These are phyloP conservation scores for Coelastrella sp. DNA, from an alignment of 139 green algal species.

Conservation along the genomic window DNA sequence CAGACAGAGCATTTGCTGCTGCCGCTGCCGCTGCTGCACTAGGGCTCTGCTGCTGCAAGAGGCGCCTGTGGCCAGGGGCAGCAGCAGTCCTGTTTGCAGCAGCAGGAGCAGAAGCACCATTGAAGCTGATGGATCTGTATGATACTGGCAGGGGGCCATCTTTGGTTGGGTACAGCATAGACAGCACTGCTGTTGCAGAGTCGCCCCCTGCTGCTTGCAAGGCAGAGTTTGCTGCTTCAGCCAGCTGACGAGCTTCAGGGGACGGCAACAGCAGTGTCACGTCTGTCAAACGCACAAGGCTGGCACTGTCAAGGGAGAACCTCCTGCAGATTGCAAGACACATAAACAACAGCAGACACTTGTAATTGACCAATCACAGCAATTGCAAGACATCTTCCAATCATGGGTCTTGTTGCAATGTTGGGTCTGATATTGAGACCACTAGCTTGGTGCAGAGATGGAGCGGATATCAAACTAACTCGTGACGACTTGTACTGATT, in stretches of 20 bases:
- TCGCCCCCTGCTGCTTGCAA: not conserved
- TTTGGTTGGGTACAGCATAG: not conserved
- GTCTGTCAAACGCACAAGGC: not conserved
- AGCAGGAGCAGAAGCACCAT: not conserved
- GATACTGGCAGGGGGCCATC: not conserved
- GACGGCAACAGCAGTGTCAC: not conserved
- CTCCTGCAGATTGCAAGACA: no score
- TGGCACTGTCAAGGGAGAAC: no score
- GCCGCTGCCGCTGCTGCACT: conserved; percentile 7
- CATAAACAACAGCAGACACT: not conserved
- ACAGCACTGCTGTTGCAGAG: not conserved
- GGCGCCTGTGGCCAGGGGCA: not conserved
- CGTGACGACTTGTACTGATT: no score
- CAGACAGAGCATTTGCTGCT: not conserved
- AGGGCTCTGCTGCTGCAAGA: not conserved
- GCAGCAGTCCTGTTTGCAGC: not conserved
- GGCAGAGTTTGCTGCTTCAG: not conserved
- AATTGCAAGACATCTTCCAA: no score
- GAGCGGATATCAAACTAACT: no score
- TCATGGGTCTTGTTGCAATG: no score
- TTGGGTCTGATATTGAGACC: no score
- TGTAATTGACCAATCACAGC: not conserved
- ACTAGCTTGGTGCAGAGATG: no score
- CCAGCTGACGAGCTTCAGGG: not conserved
- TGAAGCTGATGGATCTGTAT: not conserved